These are phyloP conservation scores for Lecanoromycetidae sp. DNA, from an alignment of 2,329 filamentous ascomycete genomes.

Conservation along the genomic window DNA sequence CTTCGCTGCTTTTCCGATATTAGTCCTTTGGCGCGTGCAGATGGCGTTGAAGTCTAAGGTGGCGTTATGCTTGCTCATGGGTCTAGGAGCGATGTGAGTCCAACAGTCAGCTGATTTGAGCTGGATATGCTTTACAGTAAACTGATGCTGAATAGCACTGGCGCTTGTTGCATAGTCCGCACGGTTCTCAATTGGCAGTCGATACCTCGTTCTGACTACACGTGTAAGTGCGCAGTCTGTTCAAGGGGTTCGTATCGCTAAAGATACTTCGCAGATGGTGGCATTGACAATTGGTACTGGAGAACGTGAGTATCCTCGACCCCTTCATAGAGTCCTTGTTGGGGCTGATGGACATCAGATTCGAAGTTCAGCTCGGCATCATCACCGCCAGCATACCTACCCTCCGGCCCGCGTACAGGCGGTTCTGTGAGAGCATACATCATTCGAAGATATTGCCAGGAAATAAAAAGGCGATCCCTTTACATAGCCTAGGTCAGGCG, in stretches of 20 bases:
- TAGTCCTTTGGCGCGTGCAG: constrained; percentile 9
- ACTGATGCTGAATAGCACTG: background rate
- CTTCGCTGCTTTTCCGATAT: constrained; percentile 11
- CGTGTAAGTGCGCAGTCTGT: background rate
- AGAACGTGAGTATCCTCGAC: background rate
- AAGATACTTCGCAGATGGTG: background rate
- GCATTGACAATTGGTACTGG: constrained; percentile 12
- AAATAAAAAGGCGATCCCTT: no score
- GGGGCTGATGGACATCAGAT: background rate
- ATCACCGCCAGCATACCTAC: constrained; percentile 13
- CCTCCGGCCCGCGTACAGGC: constrained; percentile 5
- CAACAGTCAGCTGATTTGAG: no score
- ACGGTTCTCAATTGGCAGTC: constrained; percentile 7
- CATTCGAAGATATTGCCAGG: background rate
- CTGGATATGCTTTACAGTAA: background rate
- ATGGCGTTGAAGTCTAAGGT: constrained; percentile 7
- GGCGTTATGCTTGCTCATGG: constrained; percentile 11
- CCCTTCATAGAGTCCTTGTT: background rate
- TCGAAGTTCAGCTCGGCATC: constrained; percentile 13
- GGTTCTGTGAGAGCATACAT: background rate
- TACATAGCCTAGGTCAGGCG: no score
- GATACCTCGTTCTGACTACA: constrained; percentile 5
- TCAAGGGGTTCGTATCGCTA: background rate
- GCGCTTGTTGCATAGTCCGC: constrained; percentile 12
- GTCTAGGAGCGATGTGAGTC: constrained; percentile 5